Percentiles rank a stretch among this genome's conserved stretches.
Conservation (phyloP, 805 yeast genomes). For the Wickerhamomyces tratensis region DNA sequence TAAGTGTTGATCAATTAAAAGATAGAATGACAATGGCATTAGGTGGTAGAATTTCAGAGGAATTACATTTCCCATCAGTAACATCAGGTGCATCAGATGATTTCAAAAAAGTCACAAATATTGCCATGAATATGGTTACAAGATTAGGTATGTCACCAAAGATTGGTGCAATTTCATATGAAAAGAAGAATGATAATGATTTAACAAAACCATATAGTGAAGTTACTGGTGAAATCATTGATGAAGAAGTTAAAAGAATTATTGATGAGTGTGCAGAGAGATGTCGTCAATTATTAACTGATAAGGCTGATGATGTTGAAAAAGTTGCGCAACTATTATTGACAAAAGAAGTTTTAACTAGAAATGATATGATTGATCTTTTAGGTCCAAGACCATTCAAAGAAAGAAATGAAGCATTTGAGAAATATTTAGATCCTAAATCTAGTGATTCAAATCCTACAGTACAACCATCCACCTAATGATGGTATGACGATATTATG, state of each 20-base stretch:
- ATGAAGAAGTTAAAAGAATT: slow-evolving; percentile 56
- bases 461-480: not conserved
- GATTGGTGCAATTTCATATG: slow-evolving; percentile 59
- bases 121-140: slow-evolving; percentile 87
- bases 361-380: slow-evolving; percentile 70
- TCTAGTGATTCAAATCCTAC: slow-evolving; percentile 1
- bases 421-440: slow-evolving; percentile 59
- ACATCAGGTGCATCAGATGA: slow-evolving; percentile 92
- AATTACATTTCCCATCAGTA: slow-evolving; percentile 75
- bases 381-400: slow-evolving; percentile 74
- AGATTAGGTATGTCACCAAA: slow-evolving; percentile 81
- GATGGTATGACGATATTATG: too few species aligned
- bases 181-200: slow-evolving; percentile 37
- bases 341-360: slow-evolving; percentile 66
- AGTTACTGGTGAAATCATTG: slow-evolving; percentile 57
- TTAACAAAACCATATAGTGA: slow-evolving; percentile 63
- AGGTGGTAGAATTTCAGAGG: slow-evolving; percentile 91
- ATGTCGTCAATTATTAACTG: slow-evolving; percentile 48
- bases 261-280: slow-evolving; percentile 55
- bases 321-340: slow-evolving; percentile 67
- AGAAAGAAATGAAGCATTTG: slow-evolving; percentile 80
- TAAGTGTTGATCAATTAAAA: slow-evolving; percentile 62
- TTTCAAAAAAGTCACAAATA: slow-evolving; percentile 80
- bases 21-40: slow-evolving; percentile 92
- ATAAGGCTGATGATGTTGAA: slow-evolving; percentile 51